Evolutionary conservation across 2,329 filamentous ascomycete genomes (phyloP).

Genomic region (Diaporthe ilicicola): DNA sequence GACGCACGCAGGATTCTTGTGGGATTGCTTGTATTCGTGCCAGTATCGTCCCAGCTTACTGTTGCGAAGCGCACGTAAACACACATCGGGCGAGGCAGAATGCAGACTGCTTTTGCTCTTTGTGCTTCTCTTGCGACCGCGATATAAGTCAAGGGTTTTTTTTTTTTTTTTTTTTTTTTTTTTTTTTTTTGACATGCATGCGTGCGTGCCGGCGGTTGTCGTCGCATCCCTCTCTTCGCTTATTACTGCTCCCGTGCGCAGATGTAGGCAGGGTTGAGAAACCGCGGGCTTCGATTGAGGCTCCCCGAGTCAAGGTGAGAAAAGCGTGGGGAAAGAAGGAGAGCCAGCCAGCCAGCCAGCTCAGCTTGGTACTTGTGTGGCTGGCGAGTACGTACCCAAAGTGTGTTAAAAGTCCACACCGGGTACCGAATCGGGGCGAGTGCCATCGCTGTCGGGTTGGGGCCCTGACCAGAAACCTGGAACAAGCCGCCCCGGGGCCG

Average conservation of each 20-base stretch:
- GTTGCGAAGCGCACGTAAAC: not conserved
- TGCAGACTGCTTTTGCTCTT: not conserved
- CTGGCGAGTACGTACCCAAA: not conserved
- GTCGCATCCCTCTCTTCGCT: not conserved
- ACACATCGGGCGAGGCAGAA: not conserved
- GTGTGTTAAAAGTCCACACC: not conserved
- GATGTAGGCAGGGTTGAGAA: not conserved
- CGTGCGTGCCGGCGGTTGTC: not conserved
- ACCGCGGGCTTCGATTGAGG: not conserved
- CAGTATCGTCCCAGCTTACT: not conserved
- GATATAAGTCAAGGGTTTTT: too few species aligned
- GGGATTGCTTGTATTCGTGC: not conserved
- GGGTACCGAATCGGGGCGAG: not conserved
- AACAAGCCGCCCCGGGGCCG: conserved; percentile 11
- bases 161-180: too few species aligned
- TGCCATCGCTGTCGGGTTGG: not conserved
- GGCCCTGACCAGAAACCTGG: conserved; percentile 19
- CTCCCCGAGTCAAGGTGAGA: not conserved
- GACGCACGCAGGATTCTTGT: not conserved
- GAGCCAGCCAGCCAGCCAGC: not conserved
- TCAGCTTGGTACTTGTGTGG: conserved; percentile 9
- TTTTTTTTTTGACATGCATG: too few species aligned
- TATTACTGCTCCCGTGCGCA: not conserved
- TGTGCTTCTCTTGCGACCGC: not conserved
- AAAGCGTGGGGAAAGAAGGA: not conserved